phyloP scores from a whole-genome alignment of 768 basidiomycete genomes.

The Postia placenta region DNA sequence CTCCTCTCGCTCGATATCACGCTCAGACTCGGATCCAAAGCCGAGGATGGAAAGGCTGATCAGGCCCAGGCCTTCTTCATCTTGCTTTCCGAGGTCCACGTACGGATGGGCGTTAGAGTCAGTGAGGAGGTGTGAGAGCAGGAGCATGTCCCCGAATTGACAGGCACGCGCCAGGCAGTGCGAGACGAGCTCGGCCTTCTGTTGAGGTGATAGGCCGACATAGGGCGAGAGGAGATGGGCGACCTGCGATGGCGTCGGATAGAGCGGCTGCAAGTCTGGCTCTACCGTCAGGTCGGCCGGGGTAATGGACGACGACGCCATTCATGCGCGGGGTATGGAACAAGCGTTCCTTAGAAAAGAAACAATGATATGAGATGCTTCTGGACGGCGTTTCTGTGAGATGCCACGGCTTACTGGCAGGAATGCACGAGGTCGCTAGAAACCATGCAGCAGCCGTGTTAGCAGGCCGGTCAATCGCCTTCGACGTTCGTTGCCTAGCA shows the following conservation, averaged over 20 bases:
- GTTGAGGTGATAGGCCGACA: constrained; percentile 60
- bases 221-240: constrained; percentile 56
- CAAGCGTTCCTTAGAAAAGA: neutral
- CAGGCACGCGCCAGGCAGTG: constrained; percentile 75
- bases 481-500: no score
- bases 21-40: constrained; percentile 75
- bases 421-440: neutral
- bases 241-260: constrained; percentile 63
- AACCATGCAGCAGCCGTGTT: neutral
- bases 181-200: constrained; percentile 63
- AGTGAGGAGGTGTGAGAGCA: constrained; percentile 66
- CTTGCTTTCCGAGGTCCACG: constrained; percentile 63
- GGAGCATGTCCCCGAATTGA: constrained; percentile 67
- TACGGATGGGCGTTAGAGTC: constrained; percentile 61
- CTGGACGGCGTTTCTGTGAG: neutral
- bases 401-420: neutral
- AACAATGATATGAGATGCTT: neutral
- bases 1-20: constrained; percentile 88
- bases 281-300: constrained; percentile 59
- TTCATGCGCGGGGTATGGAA: constrained; percentile 7
- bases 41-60: constrained; percentile 76
- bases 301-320: constrained; percentile 27
- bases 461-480: no score
- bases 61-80: constrained; percentile 83
- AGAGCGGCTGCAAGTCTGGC: constrained; percentile 75